Conservation (phyloP, 2,329 filamentous ascomycete genomes). For the Amauroascus verrucosus region DNA sequence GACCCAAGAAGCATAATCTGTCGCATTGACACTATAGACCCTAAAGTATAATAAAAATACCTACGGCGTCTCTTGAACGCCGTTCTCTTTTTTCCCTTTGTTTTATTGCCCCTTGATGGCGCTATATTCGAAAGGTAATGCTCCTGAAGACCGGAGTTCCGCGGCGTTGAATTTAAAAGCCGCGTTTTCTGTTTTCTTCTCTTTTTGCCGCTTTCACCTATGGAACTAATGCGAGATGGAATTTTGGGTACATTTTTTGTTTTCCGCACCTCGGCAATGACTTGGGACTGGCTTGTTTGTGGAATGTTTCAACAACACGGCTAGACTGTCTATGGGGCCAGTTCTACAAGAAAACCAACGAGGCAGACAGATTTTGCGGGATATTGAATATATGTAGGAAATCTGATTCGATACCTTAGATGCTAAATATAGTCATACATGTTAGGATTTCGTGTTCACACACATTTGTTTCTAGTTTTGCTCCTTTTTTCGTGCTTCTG, state of each 20-base stretch:
- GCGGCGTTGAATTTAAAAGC: not conserved
- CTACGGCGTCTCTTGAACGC: not conserved
- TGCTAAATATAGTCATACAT: too few relatives aligned
- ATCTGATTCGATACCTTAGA: too few relatives aligned
- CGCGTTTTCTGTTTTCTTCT: too few relatives aligned
- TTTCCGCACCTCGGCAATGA: not conserved
- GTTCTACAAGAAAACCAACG: not conserved
- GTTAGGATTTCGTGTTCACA: too few relatives aligned
- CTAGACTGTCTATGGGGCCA: not conserved
- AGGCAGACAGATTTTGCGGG: too few relatives aligned
- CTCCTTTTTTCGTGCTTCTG: too few relatives aligned
- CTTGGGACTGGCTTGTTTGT: not conserved
- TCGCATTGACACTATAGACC: too few relatives aligned
- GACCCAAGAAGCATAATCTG: conserved; percentile 48
- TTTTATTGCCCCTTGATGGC: too few relatives aligned
- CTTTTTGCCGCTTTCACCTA: not conserved
- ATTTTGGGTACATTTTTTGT: not conserved
- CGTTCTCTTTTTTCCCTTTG: too few relatives aligned
- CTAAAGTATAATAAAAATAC: too few relatives aligned
- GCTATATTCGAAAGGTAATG: not conserved
- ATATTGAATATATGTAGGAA: too few relatives aligned
- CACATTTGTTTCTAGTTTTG: too few relatives aligned
- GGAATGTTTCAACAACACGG: conserved; percentile 2
- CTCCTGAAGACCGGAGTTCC: not conserved
- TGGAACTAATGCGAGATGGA: not conserved